phyloP scores from a whole-genome alignment of 495 filamentous ascomycete species.

The Aspergillus hancockii region DNA sequence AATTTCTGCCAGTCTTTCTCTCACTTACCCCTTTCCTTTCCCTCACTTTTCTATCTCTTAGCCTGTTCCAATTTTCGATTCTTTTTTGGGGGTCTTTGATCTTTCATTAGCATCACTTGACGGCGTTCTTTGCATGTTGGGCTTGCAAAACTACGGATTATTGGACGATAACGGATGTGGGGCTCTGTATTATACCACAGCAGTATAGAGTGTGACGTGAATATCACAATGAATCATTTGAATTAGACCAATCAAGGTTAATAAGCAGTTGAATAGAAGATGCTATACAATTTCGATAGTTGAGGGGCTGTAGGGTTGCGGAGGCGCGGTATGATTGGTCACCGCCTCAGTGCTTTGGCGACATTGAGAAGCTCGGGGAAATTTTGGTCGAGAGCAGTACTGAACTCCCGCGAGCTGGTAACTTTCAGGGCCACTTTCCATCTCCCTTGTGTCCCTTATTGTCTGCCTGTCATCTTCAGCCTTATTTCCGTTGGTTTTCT shows the following conservation, averaged over 20 bases:
- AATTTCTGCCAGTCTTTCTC: slow-evolving; percentile 7
- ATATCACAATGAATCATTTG: neutral
- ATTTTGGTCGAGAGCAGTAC: slow-evolving; percentile 42
- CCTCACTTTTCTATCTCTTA: neutral
- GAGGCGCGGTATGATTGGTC: slow-evolving; percentile 33
- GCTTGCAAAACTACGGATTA: neutral
- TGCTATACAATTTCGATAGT: slow-evolving; percentile 8
- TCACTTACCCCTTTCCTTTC: slow-evolving; percentile 13
- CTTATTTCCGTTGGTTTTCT: slow-evolving; percentile 4
- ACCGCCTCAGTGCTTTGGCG: slow-evolving; percentile 38
- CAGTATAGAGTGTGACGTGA: neutral
- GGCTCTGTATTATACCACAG: neutral
- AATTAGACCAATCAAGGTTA: neutral
- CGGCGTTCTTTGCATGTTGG: neutral
- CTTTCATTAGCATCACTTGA: neutral
- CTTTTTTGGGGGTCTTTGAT: neutral
- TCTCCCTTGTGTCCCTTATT: slow-evolving; percentile 25
- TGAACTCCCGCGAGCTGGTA: slow-evolving; percentile 16
- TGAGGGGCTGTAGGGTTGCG: slow-evolving; percentile 27
- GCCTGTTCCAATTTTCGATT: neutral
- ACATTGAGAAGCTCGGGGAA: slow-evolving; percentile 46
- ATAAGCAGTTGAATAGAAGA: neutral
- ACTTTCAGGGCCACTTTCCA: slow-evolving; percentile 24
- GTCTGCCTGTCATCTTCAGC: slow-evolving; percentile 16
- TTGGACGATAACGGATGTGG: neutral